A percentile compares a stretch with the other conserved stretches of the same genome.
phyloP scores from a whole-genome alignment of 306 rosid species.

The Malus orientalis region DNA sequence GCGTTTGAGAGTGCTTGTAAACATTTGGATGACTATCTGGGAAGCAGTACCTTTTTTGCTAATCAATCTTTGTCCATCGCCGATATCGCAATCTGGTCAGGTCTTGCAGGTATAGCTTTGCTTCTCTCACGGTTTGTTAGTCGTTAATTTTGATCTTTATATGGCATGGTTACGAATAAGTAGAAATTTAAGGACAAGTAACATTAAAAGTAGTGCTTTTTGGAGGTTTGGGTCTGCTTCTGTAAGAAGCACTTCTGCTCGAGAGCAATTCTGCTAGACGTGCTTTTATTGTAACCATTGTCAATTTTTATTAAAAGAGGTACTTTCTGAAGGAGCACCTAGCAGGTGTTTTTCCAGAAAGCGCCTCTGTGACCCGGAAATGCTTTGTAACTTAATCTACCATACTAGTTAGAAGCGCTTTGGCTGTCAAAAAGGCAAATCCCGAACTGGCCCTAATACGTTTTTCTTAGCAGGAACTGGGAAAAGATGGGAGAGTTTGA shows the following conservation, averaged over 20 bases:
- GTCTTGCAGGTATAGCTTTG: constrained; percentile 62
- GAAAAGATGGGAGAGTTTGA: constrained; percentile 90
- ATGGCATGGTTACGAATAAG: not conserved
- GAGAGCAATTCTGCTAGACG: not conserved
- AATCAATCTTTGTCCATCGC: constrained; percentile 61
- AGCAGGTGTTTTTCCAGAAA: not conserved
- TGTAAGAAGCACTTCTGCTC: too few species aligned
- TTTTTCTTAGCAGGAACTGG: constrained; percentile 50
- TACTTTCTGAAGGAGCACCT: not conserved
- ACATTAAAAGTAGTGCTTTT: not conserved
- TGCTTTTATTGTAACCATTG: not conserved
- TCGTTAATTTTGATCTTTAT: not conserved
- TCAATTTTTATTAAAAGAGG: not conserved
- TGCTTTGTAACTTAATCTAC: too few species aligned
- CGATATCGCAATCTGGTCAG: constrained; percentile 80
- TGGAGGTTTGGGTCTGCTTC: not conserved
- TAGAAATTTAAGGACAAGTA: not conserved
- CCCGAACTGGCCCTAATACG: not conserved
- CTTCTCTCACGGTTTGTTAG: not conserved
- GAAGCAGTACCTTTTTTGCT: constrained; percentile 50
- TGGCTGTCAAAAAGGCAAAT: not conserved
- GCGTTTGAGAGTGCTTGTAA: constrained; percentile 79
- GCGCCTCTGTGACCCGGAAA: too few species aligned
- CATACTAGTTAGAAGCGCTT: not conserved
- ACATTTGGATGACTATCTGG: constrained; percentile 59